These are phyloP conservation scores for Botryosphaeria agaves DNA, from an alignment of 2,329 filamentous ascomycete genomes.

Conservation along the genomic window DNA sequence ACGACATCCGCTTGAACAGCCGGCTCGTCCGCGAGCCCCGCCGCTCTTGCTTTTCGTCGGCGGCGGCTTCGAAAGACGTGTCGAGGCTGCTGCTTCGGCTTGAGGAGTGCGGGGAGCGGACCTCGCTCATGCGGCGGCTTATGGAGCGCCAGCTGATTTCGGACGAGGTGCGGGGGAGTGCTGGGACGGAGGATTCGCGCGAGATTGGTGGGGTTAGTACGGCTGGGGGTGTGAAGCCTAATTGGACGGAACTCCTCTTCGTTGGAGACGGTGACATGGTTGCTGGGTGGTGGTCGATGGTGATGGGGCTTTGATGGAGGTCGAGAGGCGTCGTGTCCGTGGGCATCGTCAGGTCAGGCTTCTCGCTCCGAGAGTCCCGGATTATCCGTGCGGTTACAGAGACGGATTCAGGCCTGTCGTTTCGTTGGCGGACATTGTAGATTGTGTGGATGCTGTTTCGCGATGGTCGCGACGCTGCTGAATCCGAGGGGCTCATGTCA, in stretches of 20 bases:
- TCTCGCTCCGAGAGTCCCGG: slow-evolving; percentile 34
- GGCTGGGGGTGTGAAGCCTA: too few relatives aligned
- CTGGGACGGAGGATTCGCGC: slow-evolving; percentile 10
- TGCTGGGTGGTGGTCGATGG: slow-evolving; percentile 42
- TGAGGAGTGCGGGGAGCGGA: slow-evolving; percentile 9
- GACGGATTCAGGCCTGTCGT: slow-evolving; percentile 50
- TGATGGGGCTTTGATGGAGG: slow-evolving; percentile 38
- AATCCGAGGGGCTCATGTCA: neutral
- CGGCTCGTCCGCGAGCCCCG: slow-evolving; percentile 40
- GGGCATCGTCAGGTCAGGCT: slow-evolving; percentile 16
- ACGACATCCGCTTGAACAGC: slow-evolving; percentile 51
- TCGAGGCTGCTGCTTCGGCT: slow-evolving; percentile 1
- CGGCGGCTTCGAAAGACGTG: slow-evolving; percentile 4
- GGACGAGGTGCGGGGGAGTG: slow-evolving; percentile 19
- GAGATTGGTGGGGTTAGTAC: slow-evolving; percentile 4
- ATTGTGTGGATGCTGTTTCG: slow-evolving; percentile 13
- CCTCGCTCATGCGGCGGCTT: slow-evolving; percentile 19
- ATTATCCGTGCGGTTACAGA: slow-evolving; percentile 77
- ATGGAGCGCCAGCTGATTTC: slow-evolving; percentile 20
- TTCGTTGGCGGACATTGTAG: slow-evolving; percentile 22
- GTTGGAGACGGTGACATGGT: slow-evolving; percentile 9
- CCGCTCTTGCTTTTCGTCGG: slow-evolving; percentile 29
- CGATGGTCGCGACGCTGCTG: slow-evolving; percentile 2
- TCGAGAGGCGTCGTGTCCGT: slow-evolving; percentile 35
- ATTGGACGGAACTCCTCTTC: too few relatives aligned